phyloP scores from a whole-genome alignment of 192 early-diverging fungal species.

The Mortierella claussenii region DNA sequence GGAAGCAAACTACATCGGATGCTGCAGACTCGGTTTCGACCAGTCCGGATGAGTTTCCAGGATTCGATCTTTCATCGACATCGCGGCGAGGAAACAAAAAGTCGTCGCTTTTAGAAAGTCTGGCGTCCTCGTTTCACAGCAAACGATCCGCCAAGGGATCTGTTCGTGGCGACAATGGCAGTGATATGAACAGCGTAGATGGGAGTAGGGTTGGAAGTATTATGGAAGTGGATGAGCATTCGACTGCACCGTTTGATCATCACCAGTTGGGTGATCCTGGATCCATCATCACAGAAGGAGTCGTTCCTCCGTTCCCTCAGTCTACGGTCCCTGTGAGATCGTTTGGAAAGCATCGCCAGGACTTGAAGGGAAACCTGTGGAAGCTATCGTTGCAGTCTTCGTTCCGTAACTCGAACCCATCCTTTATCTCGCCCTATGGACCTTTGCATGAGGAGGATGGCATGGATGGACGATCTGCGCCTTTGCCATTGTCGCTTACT shows the following conservation, averaged over 20 bases:
- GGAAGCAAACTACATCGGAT: neutral
- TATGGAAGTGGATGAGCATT: neutral
- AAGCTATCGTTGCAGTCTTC: constrained; percentile 25
- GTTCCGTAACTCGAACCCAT: constrained; percentile 3
- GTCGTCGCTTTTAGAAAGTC: constrained; percentile 8
- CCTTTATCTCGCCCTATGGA: constrained; percentile 7
- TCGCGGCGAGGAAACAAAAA: neutral
- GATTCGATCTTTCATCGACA: neutral
- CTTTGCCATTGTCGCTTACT: no score
- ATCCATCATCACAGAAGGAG: no score
- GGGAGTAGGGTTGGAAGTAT: neutral
- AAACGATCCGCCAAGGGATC: constrained; percentile 7
- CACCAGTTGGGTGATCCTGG: no score
- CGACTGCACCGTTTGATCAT: no score
- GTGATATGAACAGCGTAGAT: neutral
- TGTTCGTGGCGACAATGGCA: neutral
- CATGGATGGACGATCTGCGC: neutral
- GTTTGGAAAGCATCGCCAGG: constrained; percentile 15
- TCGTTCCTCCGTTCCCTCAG: no score
- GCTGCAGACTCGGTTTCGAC: neutral
- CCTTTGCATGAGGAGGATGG: constrained; percentile 4
- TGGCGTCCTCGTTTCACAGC: constrained; percentile 23
- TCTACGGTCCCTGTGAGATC: constrained; percentile 1
- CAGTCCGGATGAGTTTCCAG: neutral
- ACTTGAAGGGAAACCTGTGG: constrained; percentile 22